Percentiles rank a stretch among this genome's conserved stretches.
phyloP scores from a whole-genome alignment of 495 filamentous ascomycete genomes.

The Hypoxylon crocopeplum region DNA sequence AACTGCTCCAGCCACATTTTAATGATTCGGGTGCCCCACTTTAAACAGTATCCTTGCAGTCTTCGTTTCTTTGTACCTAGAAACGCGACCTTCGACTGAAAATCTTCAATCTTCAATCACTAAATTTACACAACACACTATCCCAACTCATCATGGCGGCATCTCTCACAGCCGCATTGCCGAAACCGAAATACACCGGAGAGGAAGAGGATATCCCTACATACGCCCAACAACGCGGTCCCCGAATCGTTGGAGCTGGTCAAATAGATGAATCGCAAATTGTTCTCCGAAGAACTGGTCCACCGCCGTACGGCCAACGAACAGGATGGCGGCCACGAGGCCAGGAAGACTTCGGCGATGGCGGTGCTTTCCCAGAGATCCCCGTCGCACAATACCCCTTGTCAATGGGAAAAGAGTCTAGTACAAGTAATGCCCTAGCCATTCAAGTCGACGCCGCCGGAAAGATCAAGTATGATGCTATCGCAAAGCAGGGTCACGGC shows the following conservation, averaged over 20 bases:
- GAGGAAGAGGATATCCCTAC: slow-evolving; percentile 81
- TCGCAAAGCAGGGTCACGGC: slow-evolving; percentile 87
- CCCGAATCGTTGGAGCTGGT: slow-evolving; percentile 77
- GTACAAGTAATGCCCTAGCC: slow-evolving; percentile 84
- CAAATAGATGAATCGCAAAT: slow-evolving; percentile 86
- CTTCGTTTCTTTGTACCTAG: background rate
- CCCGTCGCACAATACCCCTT: slow-evolving; percentile 94
- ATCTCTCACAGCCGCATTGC: slow-evolving; percentile 81
- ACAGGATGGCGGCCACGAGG: slow-evolving; percentile 86
- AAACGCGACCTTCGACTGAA: background rate
- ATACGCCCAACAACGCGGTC: slow-evolving; percentile 76
- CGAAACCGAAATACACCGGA: slow-evolving; percentile 86
- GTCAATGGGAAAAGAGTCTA: slow-evolving; percentile 84
- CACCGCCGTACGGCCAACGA: slow-evolving; percentile 60
- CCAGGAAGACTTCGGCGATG: slow-evolving; percentile 94
- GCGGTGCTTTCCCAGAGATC: slow-evolving; percentile 92
- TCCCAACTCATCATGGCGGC: slow-evolving; percentile 62
- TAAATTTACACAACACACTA: slow-evolving; percentile 6
- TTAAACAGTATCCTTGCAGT: too few species aligned
- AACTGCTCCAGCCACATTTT: too few species aligned
- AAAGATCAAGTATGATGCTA: slow-evolving; percentile 95
- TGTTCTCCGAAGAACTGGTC: slow-evolving; percentile 65
- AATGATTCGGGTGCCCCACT: too few species aligned
- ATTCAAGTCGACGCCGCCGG: slow-evolving; percentile 90
- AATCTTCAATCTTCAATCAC: slow-evolving; percentile 11